Evolutionary conservation across 192 early-diverging fungal genomes (phyloP).

Genomic region (Dimargaris cristalligena): DNA sequence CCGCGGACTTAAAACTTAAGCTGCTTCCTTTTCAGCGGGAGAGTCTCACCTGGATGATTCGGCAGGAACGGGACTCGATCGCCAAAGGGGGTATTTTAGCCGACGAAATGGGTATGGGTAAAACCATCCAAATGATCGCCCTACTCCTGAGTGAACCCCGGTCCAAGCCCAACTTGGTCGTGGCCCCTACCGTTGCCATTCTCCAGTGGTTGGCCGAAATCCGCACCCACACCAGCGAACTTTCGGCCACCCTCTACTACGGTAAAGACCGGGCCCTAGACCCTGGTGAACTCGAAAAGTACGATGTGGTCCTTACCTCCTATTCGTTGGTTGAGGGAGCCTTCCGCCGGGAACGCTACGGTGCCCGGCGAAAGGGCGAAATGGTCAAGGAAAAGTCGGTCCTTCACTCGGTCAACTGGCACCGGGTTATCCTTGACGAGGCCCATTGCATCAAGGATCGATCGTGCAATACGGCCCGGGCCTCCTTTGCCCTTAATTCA

Average conservation of each 20-base stretch:
- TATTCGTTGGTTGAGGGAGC: slow-evolving; percentile 60
- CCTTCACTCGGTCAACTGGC: slow-evolving; percentile 63
- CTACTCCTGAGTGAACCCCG: slow-evolving; percentile 46
- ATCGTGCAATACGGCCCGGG: slow-evolving; percentile 62
- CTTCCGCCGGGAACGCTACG: slow-evolving; percentile 54
- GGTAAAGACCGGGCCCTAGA: slow-evolving; percentile 45
- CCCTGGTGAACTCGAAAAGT: slow-evolving; percentile 32
- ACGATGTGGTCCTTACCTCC: slow-evolving; percentile 66
- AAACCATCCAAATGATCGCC: slow-evolving; percentile 84
- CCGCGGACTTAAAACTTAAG: slow-evolving; percentile 42
- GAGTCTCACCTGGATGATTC: slow-evolving; percentile 67
- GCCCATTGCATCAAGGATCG: slow-evolving; percentile 88
- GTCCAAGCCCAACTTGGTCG: slow-evolving; percentile 56
- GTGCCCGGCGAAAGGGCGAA: slow-evolving; percentile 40
- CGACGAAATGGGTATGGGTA: slow-evolving; percentile 90
- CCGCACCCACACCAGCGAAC: slow-evolving; percentile 35
- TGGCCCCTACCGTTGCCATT: slow-evolving; percentile 78
- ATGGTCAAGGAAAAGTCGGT: slow-evolving; percentile 43
- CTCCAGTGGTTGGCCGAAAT: slow-evolving; percentile 80
- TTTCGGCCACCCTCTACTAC: slow-evolving; percentile 57
- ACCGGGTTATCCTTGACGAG: slow-evolving; percentile 69
- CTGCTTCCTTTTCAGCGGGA: slow-evolving; percentile 82
- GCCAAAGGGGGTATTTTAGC: slow-evolving; percentile 63
- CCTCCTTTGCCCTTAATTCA: slow-evolving; percentile 54
- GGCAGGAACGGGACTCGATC: slow-evolving; percentile 46